Evolutionary conservation across 495 filamentous ascomycete species (phyloP).

Genomic region (Daldinia grandis): DNA sequence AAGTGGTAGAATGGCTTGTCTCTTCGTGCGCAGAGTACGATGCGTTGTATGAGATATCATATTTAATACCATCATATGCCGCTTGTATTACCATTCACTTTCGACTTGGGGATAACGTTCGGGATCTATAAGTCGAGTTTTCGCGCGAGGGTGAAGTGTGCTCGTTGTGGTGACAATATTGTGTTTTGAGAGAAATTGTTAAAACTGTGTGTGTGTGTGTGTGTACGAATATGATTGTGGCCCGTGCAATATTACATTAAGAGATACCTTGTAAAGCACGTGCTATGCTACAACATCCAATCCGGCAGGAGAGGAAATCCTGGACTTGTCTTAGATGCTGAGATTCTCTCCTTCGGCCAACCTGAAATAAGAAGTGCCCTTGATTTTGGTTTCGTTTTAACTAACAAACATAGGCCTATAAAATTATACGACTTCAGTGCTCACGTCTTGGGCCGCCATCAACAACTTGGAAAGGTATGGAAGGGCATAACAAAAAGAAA

Average conservation of each 20-base stretch:
- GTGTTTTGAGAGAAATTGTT: conserved; percentile 19
- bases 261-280: background rate
- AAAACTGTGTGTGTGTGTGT: conserved; percentile 15
- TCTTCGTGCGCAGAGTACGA: conserved; percentile 8
- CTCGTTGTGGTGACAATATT: conserved; percentile 12
- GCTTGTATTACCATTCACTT: background rate
- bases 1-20: conserved; percentile 17
- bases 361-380: no score
- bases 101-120: background rate
- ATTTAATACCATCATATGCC: conserved; percentile 17
- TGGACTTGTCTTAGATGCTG: background rate
- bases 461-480: background rate
- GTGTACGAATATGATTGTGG: conserved; percentile 6
- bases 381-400: no score
- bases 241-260: conserved; percentile 21
- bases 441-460: background rate
- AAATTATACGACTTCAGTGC: background rate
- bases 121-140: background rate
- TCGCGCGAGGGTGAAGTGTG: conserved; percentile 1
- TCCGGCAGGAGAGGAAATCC: background rate
- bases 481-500: no score
- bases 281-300: background rate
- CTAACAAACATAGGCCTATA: background rate
- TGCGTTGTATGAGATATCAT: conserved; percentile 22
- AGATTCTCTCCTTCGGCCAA: no score